Evolutionary conservation across 805 yeast species (phyloP), one percentile per base, ranked within the genome.

Genomic region (Candida railenensis): DNA sequence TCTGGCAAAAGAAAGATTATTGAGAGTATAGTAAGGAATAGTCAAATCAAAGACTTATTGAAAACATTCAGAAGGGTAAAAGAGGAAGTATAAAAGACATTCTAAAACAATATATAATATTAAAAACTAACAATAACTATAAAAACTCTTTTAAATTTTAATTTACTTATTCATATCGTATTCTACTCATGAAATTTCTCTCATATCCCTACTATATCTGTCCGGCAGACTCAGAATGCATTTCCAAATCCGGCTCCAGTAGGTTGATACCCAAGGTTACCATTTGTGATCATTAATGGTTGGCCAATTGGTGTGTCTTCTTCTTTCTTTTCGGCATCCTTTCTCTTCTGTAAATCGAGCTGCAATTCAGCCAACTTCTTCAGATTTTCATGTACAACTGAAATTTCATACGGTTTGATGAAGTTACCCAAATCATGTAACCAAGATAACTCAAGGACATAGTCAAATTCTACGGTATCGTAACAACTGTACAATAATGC

Each of bases 381-480:
- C 55, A 80, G 80, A 67, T 87, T 90, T 67, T 92, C 97, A 57
- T 84, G 85, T 59, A 84, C 82, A 53, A 87, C 73, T 37, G 96
- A 85, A 61, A 94, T 89, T 65, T 82, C 85, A 69, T 90, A 94
- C 45, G 99, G 99, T 74, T 87, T 91, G 54, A 87, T 84, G 71
- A 84, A 89, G 65, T 91, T 92, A 52, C 72, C 80, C 69, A 94
- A 80, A 54, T 80, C 79, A 67, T 89, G 86, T 63, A 95, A 76
- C 99, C 99, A 94, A 30, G 96, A 78, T 54, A 90, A 72, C 67
- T 94, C 99, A 55, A 86, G 69, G 18, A 92, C 96, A 59, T 84
- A 83, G 61, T 94, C 99, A 54, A 81, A 82, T 44, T 81, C 81
- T 54, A 94, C 75, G 60, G 85, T 73, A 44, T 85, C 87, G 66